These are phyloP conservation scores for Dendrobium officinale DNA, from an alignment of 106 monocot species.

Conservation along the genomic window DNA sequence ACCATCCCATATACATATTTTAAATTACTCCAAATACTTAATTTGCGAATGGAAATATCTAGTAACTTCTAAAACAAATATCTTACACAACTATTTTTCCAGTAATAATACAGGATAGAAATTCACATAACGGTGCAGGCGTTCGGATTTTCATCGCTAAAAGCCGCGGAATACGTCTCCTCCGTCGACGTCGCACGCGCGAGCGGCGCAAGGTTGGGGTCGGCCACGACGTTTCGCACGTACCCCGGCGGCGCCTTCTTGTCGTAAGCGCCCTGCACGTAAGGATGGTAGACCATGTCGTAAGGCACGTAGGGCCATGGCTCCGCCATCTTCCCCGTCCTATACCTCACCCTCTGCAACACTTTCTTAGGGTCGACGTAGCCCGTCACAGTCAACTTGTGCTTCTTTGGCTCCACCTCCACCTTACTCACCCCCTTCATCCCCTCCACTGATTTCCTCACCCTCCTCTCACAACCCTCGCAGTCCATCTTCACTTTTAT, in stretches of 20 bases:
- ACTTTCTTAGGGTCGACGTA: constrained; percentile 23
- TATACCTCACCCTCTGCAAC: constrained; percentile 9
- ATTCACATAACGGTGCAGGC: constrained; percentile 16
- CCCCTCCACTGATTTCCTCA: constrained; percentile 11
- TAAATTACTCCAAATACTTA: no score
- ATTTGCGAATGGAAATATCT: no score
- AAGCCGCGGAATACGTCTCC: constrained; percentile 14
- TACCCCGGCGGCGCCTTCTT: constrained; percentile 26
- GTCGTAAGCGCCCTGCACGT: constrained; percentile 16
- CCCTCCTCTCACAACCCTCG: constrained; percentile 23
- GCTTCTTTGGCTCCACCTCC: constrained; percentile 17
- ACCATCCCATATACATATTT: no score
- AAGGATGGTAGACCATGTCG: constrained; percentile 23
- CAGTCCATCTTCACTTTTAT: constrained; percentile 23
- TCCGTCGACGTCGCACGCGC: constrained; percentile 21
- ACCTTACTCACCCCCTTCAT: constrained; percentile 19
- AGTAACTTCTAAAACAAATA: no score
- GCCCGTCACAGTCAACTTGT: constrained; percentile 23
- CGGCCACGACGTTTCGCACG: constrained; percentile 15
- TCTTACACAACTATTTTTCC: no score
- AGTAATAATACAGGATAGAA: background rate
- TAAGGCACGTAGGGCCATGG: constrained; percentile 23
- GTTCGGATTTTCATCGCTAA: constrained; percentile 26
- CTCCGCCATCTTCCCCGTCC: constrained; percentile 15
- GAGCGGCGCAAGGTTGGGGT: constrained; percentile 16